These are phyloP conservation scores for Aspergillus indologenus DNA, from an alignment of 495 filamentous ascomycete species.

Conservation along the genomic window DNA sequence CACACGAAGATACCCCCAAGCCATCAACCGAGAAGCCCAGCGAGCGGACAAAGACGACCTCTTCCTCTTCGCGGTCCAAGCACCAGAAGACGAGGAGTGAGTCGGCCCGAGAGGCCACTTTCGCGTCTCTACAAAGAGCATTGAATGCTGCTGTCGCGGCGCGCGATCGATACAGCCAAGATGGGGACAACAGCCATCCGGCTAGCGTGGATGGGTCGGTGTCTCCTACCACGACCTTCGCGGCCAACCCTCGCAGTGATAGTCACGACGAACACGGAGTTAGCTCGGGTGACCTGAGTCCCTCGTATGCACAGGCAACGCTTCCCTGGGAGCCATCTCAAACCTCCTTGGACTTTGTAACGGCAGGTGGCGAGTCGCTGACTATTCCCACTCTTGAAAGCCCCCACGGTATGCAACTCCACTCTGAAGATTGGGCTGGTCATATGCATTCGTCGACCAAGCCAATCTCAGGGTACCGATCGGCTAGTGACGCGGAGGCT, in stretches of 20 bases:
- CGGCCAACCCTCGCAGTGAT: conserved; percentile 17
- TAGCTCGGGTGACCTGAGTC: conserved; percentile 17
- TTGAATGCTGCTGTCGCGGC: conserved; percentile 45
- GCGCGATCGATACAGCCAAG: conserved; percentile 33
- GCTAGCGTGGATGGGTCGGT: conserved; percentile 20
- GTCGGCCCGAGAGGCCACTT: conserved; percentile 42
- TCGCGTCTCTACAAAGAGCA: conserved; percentile 45
- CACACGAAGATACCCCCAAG: conserved; percentile 34
- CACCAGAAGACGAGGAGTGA: conserved; percentile 45
- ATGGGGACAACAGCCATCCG: conserved; percentile 9
- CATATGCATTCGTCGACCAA: conserved; percentile 22
- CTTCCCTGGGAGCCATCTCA: conserved; percentile 35
- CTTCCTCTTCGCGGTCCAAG: conserved; percentile 25
- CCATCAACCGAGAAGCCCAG: conserved; percentile 23
- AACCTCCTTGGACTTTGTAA: conserved; percentile 28
- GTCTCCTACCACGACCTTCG: conserved; percentile 35
- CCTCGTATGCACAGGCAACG: conserved; percentile 35
- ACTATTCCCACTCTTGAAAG: conserved; percentile 19
- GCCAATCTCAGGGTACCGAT: conserved; percentile 21
- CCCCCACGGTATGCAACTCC: conserved; percentile 15
- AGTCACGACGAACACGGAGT: conserved; percentile 7
- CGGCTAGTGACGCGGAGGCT: conserved; percentile 25
- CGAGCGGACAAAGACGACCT: conserved; percentile 23
- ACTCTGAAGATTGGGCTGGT: conserved; percentile 31
- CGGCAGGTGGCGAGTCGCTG: conserved; percentile 23